These are phyloP conservation scores for Epichloe gansuensis DNA, from an alignment of 2,329 filamentous ascomycete species.

Conservation along the genomic window DNA sequence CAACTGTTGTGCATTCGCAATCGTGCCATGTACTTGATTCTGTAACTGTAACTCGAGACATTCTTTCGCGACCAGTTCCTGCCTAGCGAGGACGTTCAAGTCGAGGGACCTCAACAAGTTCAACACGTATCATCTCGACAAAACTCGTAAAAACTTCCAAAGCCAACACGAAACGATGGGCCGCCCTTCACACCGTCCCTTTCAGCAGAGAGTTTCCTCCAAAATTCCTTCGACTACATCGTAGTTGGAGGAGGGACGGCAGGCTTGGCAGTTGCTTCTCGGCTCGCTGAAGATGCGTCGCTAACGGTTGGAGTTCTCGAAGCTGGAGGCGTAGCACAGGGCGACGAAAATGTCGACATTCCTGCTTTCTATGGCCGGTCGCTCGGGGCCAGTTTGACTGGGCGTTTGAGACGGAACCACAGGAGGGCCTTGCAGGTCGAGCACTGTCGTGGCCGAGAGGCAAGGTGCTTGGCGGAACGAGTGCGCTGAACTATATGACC, in stretches of 20 bases:
- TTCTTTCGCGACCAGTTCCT: not conserved
- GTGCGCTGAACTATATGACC: constrained; percentile 47
- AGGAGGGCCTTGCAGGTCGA: constrained; percentile 26
- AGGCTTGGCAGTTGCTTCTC: constrained; percentile 36
- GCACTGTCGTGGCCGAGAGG: constrained; percentile 29
- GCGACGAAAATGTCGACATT: constrained; percentile 24
- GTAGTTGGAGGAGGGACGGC: constrained; percentile 43
- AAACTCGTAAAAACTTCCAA: not conserved
- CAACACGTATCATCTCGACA: not conserved
- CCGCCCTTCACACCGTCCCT: not conserved
- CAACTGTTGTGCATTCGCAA: not conserved
- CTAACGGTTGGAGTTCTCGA: constrained; percentile 21
- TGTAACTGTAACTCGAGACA: not conserved
- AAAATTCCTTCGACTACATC: constrained; percentile 22
- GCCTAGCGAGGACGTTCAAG: no score
- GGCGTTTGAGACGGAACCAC: constrained; percentile 27
- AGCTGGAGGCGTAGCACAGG: constrained; percentile 17
- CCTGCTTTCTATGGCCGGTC: constrained; percentile 25
- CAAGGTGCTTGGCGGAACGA: constrained; percentile 49
- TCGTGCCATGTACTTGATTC: not conserved
- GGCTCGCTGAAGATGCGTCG: constrained; percentile 27
- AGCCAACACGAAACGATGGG: not conserved
- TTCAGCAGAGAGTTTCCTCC: constrained; percentile 13
- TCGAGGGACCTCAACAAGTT: no score
- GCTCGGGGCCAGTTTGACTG: constrained; percentile 27